Conservation (phyloP, 306 rosid species). For the Purshia tridentata region DNA sequence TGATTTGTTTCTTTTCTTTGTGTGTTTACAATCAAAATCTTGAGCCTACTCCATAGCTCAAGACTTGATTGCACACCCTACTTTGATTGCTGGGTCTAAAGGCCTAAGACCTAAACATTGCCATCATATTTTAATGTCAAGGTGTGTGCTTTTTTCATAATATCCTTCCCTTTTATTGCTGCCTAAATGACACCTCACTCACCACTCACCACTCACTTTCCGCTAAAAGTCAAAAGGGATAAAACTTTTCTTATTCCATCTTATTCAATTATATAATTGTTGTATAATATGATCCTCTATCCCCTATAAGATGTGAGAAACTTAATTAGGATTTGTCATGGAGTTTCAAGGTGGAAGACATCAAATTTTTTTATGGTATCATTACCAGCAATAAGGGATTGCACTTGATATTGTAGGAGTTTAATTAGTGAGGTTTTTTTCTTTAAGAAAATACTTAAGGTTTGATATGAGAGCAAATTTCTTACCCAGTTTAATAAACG, state of each 20-base stretch:
- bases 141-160: not conserved
- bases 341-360: not conserved
- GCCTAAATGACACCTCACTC: not conserved
- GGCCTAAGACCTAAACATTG: conserved; percentile 4
- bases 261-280: no score
- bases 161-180: not conserved
- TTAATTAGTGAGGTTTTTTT: not conserved
- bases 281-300: not conserved
- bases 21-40: not conserved
- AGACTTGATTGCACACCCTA: conserved; percentile 8
- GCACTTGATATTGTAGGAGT: not conserved
- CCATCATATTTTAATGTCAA: not conserved
- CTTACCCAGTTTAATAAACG: no score
- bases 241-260: not conserved
- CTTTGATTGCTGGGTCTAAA: conserved; percentile 7
- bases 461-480: no score
- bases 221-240: not conserved
- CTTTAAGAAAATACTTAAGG: no score
- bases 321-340: not conserved
- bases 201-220: not conserved
- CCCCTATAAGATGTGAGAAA: not conserved
- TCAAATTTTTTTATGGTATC: not conserved
- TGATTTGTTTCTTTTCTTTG: conserved; percentile 12
- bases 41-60: conserved; percentile 1
- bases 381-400: not conserved